Base-by-base conservation (phyloP, 2,329 filamentous ascomycete species). In the Tolypocladium guangdongense region DNA sequence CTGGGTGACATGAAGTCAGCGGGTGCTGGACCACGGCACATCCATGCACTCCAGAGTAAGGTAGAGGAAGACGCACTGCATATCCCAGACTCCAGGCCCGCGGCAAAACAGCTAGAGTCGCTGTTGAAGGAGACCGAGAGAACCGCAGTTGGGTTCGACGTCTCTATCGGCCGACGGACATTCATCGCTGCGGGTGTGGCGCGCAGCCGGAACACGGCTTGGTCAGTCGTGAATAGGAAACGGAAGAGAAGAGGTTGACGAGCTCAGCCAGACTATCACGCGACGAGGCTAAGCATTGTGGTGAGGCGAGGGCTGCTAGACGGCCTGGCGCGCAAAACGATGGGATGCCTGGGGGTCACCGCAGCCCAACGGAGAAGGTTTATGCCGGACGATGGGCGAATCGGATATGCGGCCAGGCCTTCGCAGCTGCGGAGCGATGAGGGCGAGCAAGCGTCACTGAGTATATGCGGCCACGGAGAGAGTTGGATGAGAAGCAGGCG, bases 111-210 rank as follows among this genome's bases (percentile, higher is more conserved):
- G 61, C 83, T 91, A 59, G 82, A 82, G 67, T 93, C 88, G 63
- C 83, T 79, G 66, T 96, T 97, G 74, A 96, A 96, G 10, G 87
- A 83, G 47, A 86, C 83, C 16, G 89, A 95, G 38, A 96, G 79
- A 12, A 90, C 91, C 56, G 84, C 80, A 5, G 87, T 86, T 52
- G 84, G 82, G 45, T 78, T 79, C 20, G 88, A 83, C 50, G 83
- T 82, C 73, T 95, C 90, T 64, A 97, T 89, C 54, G 88, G 82
- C 51, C 87, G 87, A 55, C 92, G 81, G 45, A 90, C 95, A 68
- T 97, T 93, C 93, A 97, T 99, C 52, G 56, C 58, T 55, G 37
- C n/a, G 49, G 50, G 35, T n/a, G 20, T 27, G 36, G 20, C 33
- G 18, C 43, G 27, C 12, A 27, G 27, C 41, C 14, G 41, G 8